These are phyloP conservation scores for Gonium pectorale DNA, from an alignment of 139 green algal species.

Conservation along the genomic window DNA sequence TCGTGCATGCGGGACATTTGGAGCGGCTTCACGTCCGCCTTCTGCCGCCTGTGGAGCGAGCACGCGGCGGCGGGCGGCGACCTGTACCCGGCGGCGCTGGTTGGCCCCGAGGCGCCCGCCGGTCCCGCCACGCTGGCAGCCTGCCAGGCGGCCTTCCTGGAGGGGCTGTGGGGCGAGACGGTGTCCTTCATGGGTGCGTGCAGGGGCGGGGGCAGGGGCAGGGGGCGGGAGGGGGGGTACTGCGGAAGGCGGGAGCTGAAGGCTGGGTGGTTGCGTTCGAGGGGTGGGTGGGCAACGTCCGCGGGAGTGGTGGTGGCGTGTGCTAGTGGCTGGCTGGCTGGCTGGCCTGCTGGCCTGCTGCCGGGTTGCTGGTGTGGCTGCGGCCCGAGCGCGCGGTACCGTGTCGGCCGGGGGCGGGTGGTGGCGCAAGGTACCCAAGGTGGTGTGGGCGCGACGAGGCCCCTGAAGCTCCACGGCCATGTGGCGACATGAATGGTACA, in stretches of 20 bases:
- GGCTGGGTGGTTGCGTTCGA: no score
- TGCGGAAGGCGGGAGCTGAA: background rate
- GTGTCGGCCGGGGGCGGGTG: no score
- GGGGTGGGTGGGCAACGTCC: no score
- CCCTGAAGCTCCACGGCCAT: no score
- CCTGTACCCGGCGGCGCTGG: slow-evolving; percentile 59
- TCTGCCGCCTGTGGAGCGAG: slow-evolving; percentile 77
- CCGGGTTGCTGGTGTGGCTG: background rate
- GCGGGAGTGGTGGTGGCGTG: no score
- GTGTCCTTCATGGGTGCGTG: slow-evolving; percentile 64
- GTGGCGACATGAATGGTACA: no score
- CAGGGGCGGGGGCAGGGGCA: background rate
- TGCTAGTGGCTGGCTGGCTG: no score
- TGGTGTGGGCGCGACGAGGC: no score
- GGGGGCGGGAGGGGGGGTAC: background rate
- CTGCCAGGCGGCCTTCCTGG: slow-evolving; percentile 83
- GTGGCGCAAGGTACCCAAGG: no score
- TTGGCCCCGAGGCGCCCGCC: slow-evolving; percentile 44
- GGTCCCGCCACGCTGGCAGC: slow-evolving; percentile 46
- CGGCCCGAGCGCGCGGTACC: no score
- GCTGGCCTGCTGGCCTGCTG: background rate
- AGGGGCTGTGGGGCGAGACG: slow-evolving; percentile 78
- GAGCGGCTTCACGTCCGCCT: slow-evolving; percentile 75
- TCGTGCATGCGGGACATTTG: slow-evolving; percentile 68
- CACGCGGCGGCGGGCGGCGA: slow-evolving; percentile 58